Conservation (phyloP, 257 asterid species). For the Rehmannia glutinosa region DNA sequence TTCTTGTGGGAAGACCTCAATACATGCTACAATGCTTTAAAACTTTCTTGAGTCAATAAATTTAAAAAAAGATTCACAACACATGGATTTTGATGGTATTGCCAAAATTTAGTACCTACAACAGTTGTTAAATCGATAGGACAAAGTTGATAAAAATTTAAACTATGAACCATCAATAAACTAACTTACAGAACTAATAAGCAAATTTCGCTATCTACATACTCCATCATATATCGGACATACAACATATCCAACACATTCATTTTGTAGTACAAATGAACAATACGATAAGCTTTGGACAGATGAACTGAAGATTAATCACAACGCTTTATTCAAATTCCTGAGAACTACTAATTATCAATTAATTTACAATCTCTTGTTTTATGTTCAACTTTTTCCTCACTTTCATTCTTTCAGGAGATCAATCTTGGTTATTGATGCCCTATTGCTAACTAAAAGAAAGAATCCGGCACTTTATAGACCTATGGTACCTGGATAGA, state of each 20-base stretch:
- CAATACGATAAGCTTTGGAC: neutral
- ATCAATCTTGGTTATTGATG: neutral
- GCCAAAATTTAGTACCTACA: too few species aligned
- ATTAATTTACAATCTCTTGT: neutral
- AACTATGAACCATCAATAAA: neutral
- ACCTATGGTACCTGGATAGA: constrained; percentile 68
- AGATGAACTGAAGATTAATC: neutral
- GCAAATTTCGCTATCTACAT: neutral
- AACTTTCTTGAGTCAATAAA: too few species aligned
- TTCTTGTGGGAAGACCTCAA: neutral
- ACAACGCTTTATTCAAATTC: neutral
- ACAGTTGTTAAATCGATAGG: too few species aligned
- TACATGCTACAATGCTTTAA: neutral
- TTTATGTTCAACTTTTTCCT: neutral
- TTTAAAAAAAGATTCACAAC: neutral
- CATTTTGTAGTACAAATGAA: neutral
- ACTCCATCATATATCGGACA: neutral
- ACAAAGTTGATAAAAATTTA: neutral
- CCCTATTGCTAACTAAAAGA: neutral
- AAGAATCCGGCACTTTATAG: neutral
- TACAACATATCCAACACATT: neutral
- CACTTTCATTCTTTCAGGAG: neutral
- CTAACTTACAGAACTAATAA: neutral
- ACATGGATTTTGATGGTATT: neutral
- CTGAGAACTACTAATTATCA: neutral